Percentiles rank a stretch among this genome's conserved stretches.
Evolutionary conservation across 1,139 yeast species (phyloP).

Genomic region (Zygotorulaspora mrakii): DNA sequence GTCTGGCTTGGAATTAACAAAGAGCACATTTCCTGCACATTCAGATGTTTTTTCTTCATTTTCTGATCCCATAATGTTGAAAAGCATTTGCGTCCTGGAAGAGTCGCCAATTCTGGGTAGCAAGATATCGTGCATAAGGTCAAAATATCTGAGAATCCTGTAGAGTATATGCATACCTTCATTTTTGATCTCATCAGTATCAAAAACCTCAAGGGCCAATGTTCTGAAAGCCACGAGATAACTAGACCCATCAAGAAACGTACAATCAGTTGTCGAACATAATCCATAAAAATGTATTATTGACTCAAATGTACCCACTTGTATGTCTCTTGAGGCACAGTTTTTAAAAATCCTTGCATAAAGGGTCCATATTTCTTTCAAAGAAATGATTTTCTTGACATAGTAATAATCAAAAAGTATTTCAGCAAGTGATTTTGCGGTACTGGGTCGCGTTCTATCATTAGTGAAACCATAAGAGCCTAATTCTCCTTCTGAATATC

Average conservation of each 20-base stretch:
- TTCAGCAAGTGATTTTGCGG: constrained; percentile 38
- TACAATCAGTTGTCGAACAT: constrained; percentile 26
- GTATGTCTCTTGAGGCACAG: constrained; percentile 26
- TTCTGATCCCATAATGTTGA: constrained; percentile 19
- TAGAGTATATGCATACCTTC: constrained; percentile 21
- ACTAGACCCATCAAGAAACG: constrained; percentile 27
- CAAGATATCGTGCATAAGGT: constrained; percentile 23
- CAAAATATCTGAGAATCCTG: constrained; percentile 26
- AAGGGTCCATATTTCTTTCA: constrained; percentile 28
- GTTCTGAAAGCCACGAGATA: constrained; percentile 28
- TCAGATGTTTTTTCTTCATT: constrained; percentile 10
- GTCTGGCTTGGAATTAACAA: constrained; percentile 7
- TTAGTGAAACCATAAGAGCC: constrained; percentile 33
- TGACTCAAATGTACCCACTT: constrained; percentile 38
- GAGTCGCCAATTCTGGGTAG: constrained; percentile 31
- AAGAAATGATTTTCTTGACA: constrained; percentile 16
- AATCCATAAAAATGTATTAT: constrained; percentile 36
- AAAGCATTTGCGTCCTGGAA: constrained; percentile 27
- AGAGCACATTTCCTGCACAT: neutral
- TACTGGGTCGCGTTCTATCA: constrained; percentile 31
- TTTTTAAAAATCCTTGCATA: constrained; percentile 34
- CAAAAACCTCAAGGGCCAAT: constrained; percentile 23
- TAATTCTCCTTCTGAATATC: constrained; percentile 27
- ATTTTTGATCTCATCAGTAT: constrained; percentile 12
- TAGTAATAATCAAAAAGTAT: constrained; percentile 29